A percentile compares a stretch with the other conserved stretches of the same genome.
These are phyloP conservation scores for Agaricus blazei DNA, from an alignment of 768 basidiomycete genomes.

Conservation along the genomic window DNA sequence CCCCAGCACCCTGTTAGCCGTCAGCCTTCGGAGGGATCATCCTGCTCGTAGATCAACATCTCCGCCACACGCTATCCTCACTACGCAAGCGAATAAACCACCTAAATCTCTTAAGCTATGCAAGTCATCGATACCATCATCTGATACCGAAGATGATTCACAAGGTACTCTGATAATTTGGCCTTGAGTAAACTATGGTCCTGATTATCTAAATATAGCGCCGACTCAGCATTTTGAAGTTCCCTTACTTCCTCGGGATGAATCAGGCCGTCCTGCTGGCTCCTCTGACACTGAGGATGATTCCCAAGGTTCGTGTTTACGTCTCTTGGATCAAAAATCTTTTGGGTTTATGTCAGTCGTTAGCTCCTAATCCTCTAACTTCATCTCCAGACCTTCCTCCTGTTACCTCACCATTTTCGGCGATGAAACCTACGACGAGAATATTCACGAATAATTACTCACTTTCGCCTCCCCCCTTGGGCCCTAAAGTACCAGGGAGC, in stretches of 20 bases:
- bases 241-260: neutral
- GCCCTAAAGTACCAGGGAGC: neutral
- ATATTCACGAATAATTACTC: neutral
- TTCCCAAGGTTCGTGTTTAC: slow-evolving; percentile 1
- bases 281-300: slow-evolving; percentile 13
- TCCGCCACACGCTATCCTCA: neutral
- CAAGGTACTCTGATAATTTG: slow-evolving; percentile 9
- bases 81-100: neutral
- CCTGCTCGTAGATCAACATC: neutral
- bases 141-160: slow-evolving; percentile 18
- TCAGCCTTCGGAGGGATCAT: neutral
- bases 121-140: slow-evolving; percentile 8
- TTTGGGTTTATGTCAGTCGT: neutral
- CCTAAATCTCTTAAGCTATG: neutral
- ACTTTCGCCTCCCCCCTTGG: neutral
- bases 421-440: neutral
- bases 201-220: neutral
- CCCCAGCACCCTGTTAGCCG: neutral
- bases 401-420: neutral
- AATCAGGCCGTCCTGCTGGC: neutral
- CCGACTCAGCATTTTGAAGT: neutral
- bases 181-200: neutral
- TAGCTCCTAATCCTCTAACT: neutral
- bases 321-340: neutral
- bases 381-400: slow-evolving; percentile 2